A percentile compares a stretch with the other conserved stretches of the same genome.
These are phyloP conservation scores for Scheffersomyces spartinae DNA, from an alignment of 805 yeast genomes.

Conservation along the genomic window DNA sequence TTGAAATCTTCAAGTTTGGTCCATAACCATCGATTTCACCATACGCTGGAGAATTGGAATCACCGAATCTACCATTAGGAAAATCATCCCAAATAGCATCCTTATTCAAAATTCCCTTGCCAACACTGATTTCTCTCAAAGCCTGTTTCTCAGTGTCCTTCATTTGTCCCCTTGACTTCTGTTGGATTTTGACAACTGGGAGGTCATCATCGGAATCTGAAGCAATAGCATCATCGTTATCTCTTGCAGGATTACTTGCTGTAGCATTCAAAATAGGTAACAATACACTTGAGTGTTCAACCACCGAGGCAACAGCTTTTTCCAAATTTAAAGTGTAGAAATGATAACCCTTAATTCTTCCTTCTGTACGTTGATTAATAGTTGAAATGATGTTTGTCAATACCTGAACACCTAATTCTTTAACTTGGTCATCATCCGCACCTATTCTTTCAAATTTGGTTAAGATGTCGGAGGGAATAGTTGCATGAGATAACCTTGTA, in stretches of 20 bases:
- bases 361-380: slow-evolving; percentile 40
- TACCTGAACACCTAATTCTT: slow-evolving; percentile 70
- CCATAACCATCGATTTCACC: slow-evolving; percentile 99
- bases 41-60: slow-evolving; percentile 89
- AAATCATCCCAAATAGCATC: slow-evolving; percentile 97
- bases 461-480: slow-evolving; percentile 51
- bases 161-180: slow-evolving; percentile 9
- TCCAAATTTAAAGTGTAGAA: slow-evolving; percentile 89
- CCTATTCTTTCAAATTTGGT: slow-evolving; percentile 44
- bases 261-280: slow-evolving; percentile 32
- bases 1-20: slow-evolving; percentile 70
- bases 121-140: slow-evolving; percentile 68
- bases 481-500: slow-evolving; percentile 78
- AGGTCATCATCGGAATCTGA: slow-evolving; percentile 27
- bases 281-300: slow-evolving; percentile 49
- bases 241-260: slow-evolving; percentile 7
- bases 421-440: slow-evolving; percentile 66
- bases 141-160: not conserved
- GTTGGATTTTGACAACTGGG: slow-evolving; percentile 15
- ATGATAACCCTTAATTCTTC: slow-evolving; percentile 72
- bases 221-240: slow-evolving; percentile 24
- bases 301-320: slow-evolving; percentile 78
- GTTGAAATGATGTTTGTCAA: slow-evolving; percentile 51
- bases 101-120: slow-evolving; percentile 73
- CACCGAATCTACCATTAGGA: slow-evolving; percentile 93